phyloP scores from a whole-genome alignment of 495 filamentous ascomycete genomes.

The Aspergillus biplanus region DNA sequence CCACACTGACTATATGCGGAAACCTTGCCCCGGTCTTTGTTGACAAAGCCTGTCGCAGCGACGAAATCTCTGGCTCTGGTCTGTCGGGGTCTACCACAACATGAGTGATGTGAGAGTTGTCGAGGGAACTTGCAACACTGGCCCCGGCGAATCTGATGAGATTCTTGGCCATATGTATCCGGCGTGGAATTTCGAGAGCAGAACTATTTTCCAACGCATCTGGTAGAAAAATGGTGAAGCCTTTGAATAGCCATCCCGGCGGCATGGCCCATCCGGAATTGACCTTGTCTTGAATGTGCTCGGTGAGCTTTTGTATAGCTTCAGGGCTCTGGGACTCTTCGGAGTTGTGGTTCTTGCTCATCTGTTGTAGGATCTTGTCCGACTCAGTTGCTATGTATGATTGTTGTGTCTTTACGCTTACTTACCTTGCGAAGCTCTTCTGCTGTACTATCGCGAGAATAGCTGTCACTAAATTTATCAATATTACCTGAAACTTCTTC shows the following conservation, averaged over 20 bases:
- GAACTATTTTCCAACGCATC: constrained; percentile 5
- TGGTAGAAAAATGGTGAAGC: constrained; percentile 61
- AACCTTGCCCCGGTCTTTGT: constrained; percentile 44
- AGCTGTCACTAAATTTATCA: constrained; percentile 84
- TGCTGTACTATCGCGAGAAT: constrained; percentile 66
- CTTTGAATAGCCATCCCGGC: constrained; percentile 70
- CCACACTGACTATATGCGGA: constrained; percentile 69
- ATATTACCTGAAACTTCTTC: constrained; percentile 55
- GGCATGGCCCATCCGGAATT: constrained; percentile 39
- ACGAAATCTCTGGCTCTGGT: constrained; percentile 24
- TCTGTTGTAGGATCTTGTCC: constrained; percentile 47
- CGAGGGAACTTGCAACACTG: constrained; percentile 24
- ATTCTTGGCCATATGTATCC: constrained; percentile 39
- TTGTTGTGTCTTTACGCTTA: not conserved
- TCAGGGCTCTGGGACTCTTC: constrained; percentile 28
- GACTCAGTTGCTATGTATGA: not conserved
- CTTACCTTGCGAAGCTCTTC: constrained; percentile 65
- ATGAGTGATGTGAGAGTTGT: constrained; percentile 36
- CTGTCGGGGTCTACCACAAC: constrained; percentile 35
- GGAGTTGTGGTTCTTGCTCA: constrained; percentile 41
- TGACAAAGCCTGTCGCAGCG: constrained; percentile 36
- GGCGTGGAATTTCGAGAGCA: not conserved
- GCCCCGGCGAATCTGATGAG: constrained; percentile 70
- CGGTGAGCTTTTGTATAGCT: constrained; percentile 59
- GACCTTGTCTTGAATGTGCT: constrained; percentile 54